Percentiles rank a stretch among this genome's conserved stretches.
phyloP scores from a whole-genome alignment of 2,329 filamentous ascomycete genomes.

The Aspergillus sp. region DNA sequence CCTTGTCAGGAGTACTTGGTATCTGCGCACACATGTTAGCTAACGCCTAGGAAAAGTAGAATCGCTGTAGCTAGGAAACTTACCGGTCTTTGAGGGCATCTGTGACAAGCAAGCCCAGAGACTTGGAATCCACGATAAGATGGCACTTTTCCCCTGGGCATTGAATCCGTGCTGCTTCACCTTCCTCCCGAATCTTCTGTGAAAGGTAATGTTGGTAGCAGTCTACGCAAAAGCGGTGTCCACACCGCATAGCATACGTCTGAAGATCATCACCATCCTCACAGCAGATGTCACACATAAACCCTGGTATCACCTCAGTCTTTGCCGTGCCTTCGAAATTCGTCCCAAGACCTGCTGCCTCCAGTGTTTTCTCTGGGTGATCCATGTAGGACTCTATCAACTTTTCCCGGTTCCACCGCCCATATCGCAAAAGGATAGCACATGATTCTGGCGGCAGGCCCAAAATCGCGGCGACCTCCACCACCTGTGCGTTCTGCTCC shows the following conservation, averaged over 20 bases:
- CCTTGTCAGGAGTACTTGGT: conserved; percentile 79
- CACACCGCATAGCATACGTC: conserved; percentile 92
- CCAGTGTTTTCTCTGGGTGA: conserved; percentile 69
- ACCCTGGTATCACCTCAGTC: conserved; percentile 67
- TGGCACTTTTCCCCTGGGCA: conserved; percentile 86
- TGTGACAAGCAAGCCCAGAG: conserved; percentile 69
- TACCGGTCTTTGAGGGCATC: conserved; percentile 53
- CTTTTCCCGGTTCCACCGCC: conserved; percentile 93
- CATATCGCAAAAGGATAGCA: conserved; percentile 82
- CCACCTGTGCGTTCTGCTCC: conserved; percentile 80
- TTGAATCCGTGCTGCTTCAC: conserved; percentile 89
- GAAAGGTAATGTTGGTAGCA: conserved; percentile 89
- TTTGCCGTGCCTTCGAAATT: conserved; percentile 59
- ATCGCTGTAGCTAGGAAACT: conserved; percentile 8
- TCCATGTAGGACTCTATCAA: conserved; percentile 98
- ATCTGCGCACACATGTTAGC: conserved; percentile 47
- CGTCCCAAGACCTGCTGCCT: conserved; percentile 75
- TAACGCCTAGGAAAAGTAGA: background rate
- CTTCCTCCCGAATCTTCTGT: conserved; percentile 93
- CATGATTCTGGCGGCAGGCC: conserved; percentile 84
- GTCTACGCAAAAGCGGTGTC: conserved; percentile 85
- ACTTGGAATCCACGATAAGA: conserved; percentile 85
- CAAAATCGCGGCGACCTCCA: conserved; percentile 87
- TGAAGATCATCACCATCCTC: conserved; percentile 74
- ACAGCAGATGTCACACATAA: conserved; percentile 93